A percentile compares a stretch with the other conserved stretches of the same genome.
Conservation (phyloP, 2,329 filamentous ascomycete genomes). For the Fusarium luffae region DNA sequence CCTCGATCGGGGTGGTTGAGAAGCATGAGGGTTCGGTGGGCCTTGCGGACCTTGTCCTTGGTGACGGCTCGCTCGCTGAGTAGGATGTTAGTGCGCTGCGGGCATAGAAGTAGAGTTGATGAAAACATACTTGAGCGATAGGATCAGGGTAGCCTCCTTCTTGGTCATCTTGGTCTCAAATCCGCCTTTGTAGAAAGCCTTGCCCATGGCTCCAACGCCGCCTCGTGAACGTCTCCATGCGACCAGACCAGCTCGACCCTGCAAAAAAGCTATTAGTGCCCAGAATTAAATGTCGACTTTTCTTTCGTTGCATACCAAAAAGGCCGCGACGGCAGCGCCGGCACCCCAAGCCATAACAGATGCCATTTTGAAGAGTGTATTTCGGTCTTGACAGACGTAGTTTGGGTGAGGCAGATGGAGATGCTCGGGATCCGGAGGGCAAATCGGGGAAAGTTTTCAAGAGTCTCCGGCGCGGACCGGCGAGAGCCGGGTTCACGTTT, state of each 20-base stretch:
- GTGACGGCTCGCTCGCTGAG: constrained; percentile 84
- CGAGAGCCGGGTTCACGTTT: constrained; percentile 31
- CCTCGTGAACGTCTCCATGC: constrained; percentile 86
- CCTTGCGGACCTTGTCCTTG: constrained; percentile 95
- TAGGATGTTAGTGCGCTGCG: constrained; percentile 12
- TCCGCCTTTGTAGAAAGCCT: constrained; percentile 97
- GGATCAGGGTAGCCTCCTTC: constrained; percentile 88
- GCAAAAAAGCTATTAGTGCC: constrained; percentile 30
- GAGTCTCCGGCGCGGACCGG: constrained; percentile 42
- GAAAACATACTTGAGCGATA: constrained; percentile 80
- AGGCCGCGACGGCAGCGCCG: constrained; percentile 63
- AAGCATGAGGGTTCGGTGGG: constrained; percentile 94
- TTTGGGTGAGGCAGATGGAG: constrained; percentile 20
- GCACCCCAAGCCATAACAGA: constrained; percentile 60
- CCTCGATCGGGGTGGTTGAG: constrained; percentile 98
- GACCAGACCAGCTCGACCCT: constrained; percentile 94
- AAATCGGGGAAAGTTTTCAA: constrained; percentile 45
- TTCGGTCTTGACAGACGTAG: constrained; percentile 1
- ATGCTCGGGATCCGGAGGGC: constrained; percentile 23
- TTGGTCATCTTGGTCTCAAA: constrained; percentile 96
- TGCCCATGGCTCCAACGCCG: constrained; percentile 82
- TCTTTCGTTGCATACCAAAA: constrained; percentile 55
- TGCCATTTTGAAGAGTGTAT: constrained; percentile 49
- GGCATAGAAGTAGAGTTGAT: not conserved
- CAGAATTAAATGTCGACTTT: not conserved